Base-by-base conservation (phyloP, 441 rosid genomes). In the Melianthus villosus region DNA sequence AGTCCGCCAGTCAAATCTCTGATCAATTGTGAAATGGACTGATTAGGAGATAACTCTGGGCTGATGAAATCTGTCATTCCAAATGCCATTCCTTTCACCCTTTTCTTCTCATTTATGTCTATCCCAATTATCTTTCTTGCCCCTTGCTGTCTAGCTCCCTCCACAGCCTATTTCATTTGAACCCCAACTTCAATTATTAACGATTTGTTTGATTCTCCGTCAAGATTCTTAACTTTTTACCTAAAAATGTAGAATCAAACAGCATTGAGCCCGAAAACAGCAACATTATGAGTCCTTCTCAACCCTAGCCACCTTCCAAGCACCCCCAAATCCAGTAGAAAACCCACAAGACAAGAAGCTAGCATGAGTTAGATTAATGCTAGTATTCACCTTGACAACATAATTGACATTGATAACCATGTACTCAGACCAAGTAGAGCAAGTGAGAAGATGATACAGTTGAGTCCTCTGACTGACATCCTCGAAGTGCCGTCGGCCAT, bases 191-290 rank as follows among this genome's bases (percentile, higher is more conserved):
- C 4, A 3, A 8, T 2, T 1, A 3, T 13, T 3, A 10, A 1
- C 11, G 3, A 31, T 34, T n/a, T 22, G 11, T 22, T 6, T 18
- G 3, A 56, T 70, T 81, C 71, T 80, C 78, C 2, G n/a, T n/a
- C n/a, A n/a, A n/a, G n/a, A n/a, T n/a, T n/a, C n/a, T n/a, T n/a
- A n/a, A n/a, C n/a, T n/a, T n/a, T n/a, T n/a, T n/a, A n/a, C n/a
- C n/a, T n/a, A n/a, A n/a, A n/a, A n/a, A n/a, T n/a, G n/a, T n/a
- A n/a, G n/a, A 82, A 66, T 12, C 89, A 79, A 22, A 75, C 82
- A 9, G 68, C 54, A 7, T 85, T 85, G 19, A 82, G 72, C 15
- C 89, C 82, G 2, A 82, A 39, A 6, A 75, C 60, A 9, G 72
- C 85, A 1, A 78, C 77, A 8, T n/a, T 51, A 46, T 5, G 82